Base-by-base conservation (phyloP, 2,329 filamentous ascomycete species). In the Xylariaceae sp. region DNA sequence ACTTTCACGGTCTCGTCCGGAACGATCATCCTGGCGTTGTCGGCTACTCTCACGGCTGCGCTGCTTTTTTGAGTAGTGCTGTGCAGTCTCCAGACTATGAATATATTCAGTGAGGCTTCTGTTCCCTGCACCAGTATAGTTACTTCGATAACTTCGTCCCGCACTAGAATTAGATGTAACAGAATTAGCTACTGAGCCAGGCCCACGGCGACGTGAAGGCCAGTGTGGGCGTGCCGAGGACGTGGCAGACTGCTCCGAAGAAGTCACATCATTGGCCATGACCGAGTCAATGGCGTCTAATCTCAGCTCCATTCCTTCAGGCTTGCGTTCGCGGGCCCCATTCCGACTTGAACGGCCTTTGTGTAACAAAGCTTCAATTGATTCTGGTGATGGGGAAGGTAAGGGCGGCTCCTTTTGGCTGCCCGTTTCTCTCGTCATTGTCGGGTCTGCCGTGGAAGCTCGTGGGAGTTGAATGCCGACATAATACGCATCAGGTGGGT, bases 61-160 rank as follows among this genome's bases (percentile, higher is more conserved):
- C 50, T 77, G 73, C 58, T 76, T 79, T 59, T 74, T 76, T 3
- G 77, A 74, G 65, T 85, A 83, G 56, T 83, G 80, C 54, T 84
- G 84, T 7, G 89, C 88, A 49, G 89, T 81, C 35, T 95, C 90
- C 1, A 96, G 73, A 67, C 89, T 94, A 71, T 85, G 89, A 60
- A 95, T 91, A 67, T 94, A 95, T 60, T 91, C 85, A 62, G 95
- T 88, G 37, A 89, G 80, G 60, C 83, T 89, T 58, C 84, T 81
- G 41, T 78, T 60, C 34, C 53, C 58, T 45, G 44, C 80, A 69
- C 56, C 58, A 6, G 47, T 50, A 12, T 75, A 47, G 70, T 73
- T 78, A 53, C 77, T 78, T 51, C 83, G 75, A 59, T 80, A 66
- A 62, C 76, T 78, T 54, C 76, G 73, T 19, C 66, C 67, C 42